Base-by-base conservation (phyloP, 192 early-diverging fungal species). In the Podila epicladia region DNA sequence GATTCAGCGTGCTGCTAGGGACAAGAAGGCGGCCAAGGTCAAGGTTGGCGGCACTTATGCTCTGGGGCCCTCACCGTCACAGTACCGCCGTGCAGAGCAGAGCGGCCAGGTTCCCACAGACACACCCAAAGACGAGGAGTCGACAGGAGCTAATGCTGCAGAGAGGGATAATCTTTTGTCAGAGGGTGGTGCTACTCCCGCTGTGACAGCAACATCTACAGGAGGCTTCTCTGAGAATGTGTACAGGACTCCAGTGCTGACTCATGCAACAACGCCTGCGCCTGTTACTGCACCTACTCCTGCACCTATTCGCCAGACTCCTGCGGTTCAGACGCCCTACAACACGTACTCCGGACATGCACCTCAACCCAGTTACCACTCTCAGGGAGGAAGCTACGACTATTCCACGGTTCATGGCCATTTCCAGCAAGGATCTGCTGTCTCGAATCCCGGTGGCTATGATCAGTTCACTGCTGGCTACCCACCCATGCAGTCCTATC, bases 11-110 rank as follows among this genome's bases (percentile, higher is more conserved):
- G 61, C 71, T 55, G 60, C 66, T 13, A 65, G 67, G 3, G 77
- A 80, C 38, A 80, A 61, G 67, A 80, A 73, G 33, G 77, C 77
- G 1, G 60, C 77, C 20, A 29, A 73, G 37, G 71, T 80, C 26
- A 68, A 80, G 69, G 62, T 73, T n/a, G 77, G 77, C 12, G 77
- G 77, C 24, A 29, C 57, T 26, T 73, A 73, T 37, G 50, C 55
- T 19, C 37, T 80, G 9, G 77, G 62, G 41, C 75, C 75, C n/a
- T 80, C 77, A 7, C 77, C 77, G 15, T 80, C 77, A 1, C 49
- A 69, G 50, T 73, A 80, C 53, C 60, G 71, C 19, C 70, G 65
- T 35, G 75, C 75, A 9, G 69, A 78, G 48, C 37, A 69, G 45
- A 37, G 45, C 17, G 28, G 48, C 12, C 70, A 72, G 13, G 37